Percentiles rank a stretch among this genome's conserved stretches.
These are phyloP conservation scores for Coemansia sp. DNA, from an alignment of 192 early-diverging fungal species.

Conservation along the genomic window DNA sequence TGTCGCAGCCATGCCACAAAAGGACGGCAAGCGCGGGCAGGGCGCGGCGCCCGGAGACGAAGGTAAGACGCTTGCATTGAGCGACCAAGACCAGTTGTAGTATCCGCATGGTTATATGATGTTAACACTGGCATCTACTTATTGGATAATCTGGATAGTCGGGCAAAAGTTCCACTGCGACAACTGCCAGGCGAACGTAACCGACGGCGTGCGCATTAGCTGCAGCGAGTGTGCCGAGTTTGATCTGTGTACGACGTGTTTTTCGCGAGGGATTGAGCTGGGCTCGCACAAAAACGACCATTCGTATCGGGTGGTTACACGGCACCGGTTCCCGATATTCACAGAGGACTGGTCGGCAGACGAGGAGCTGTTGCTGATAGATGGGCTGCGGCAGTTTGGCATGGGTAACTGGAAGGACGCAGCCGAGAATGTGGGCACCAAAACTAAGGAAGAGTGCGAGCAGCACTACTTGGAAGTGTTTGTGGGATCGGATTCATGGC, in stretches of 20 bases:
- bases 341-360: slow-evolving; percentile 91
- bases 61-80: slow-evolving; percentile 18
- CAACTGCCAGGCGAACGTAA: slow-evolving; percentile 85
- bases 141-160: slow-evolving; percentile 16
- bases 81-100: background rate
- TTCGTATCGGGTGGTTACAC: slow-evolving; percentile 80
- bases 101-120: background rate
- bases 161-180: slow-evolving; percentile 72
- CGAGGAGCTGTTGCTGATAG: slow-evolving; percentile 92
- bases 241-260: slow-evolving; percentile 94
- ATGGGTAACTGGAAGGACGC: slow-evolving; percentile 98
- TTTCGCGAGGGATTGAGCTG: slow-evolving; percentile 78
- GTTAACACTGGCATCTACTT: background rate
- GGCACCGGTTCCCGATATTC: slow-evolving; percentile 79
- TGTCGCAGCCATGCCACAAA: slow-evolving; percentile 6
- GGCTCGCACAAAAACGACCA: slow-evolving; percentile 82
- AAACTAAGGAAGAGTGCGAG: slow-evolving; percentile 82
- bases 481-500: slow-evolving; percentile 73
- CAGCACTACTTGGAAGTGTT: slow-evolving; percentile 88
- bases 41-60: slow-evolving; percentile 32
- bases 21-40: slow-evolving; percentile 15
- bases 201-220: slow-evolving; percentile 82
- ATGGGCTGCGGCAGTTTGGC: slow-evolving; percentile 86
- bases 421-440: slow-evolving; percentile 89
- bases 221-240: slow-evolving; percentile 85